Evolutionary conservation across 352 stramenopile species (phyloP), one percentile per base, ranked within the genome.

Genomic region (Pythium phragmitis): DNA sequence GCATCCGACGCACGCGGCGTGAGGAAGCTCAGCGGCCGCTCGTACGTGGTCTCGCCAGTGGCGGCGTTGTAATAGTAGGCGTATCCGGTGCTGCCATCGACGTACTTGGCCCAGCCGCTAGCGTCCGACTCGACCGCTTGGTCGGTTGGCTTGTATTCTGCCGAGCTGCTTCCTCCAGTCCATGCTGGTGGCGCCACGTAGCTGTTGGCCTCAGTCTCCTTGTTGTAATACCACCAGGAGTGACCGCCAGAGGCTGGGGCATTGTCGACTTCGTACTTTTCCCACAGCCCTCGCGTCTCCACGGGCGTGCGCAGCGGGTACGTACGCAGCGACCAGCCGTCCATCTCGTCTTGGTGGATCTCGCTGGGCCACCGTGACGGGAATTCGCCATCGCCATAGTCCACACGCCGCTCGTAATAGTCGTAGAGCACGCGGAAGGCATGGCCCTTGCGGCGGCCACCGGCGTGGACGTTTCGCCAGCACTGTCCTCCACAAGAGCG

Each of bases 331-430:
- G 73, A 63, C 88, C 89, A 96, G 3, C 89, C 89, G 23, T 88
- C 72, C 42, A 87, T 77, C 19, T 97, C 91, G 67, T 96, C 89
- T 67, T 97, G 89, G 47, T 83, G 73, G 37, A 98, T 82, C 65
- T 98, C 92, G 13, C 82, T 85, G 5, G 91, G 90, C 92, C 92
- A 98, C 2, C 79, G 75, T 33, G 85, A 96, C 28, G 90, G 89
- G 68, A 97, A 97, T 43, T 97, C 89, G 62, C 85, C 82, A 23
- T 96, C 82, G 26, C 79, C 87, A 56, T 98, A 98, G 75, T 98
- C 94, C 41, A 98, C 75, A 33, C 94, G 82, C 48, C 79, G 87
- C 13, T 80, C 91, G 63, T 97, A 97, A 66, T 79, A 97, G 67
- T 98, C 94, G 67, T 97, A 97, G 0, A 98, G 65, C 26, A 80